Evolutionary conservation across 2,329 filamentous ascomycete species (phyloP).

Genomic region (Trichoderma lentiforme): DNA sequence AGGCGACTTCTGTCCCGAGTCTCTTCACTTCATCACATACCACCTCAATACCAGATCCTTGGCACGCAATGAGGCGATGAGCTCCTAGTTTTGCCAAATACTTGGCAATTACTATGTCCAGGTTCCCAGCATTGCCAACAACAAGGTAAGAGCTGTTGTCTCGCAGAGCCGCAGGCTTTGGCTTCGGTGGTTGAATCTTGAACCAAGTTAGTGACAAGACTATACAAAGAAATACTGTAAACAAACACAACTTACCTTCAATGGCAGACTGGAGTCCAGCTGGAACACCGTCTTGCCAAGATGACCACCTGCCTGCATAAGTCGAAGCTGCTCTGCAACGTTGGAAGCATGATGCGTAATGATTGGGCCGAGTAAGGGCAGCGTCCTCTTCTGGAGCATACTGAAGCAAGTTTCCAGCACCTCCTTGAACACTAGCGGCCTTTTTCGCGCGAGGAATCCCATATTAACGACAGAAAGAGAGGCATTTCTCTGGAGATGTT

Average conservation of each 20-base stretch:
- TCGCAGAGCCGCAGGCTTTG: not conserved
- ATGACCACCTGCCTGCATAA: constrained; percentile 11
- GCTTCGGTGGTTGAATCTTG: constrained; percentile 17
- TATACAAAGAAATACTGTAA: not conserved
- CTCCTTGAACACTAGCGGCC: constrained; percentile 4
- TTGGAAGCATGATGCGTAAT: constrained; percentile 2
- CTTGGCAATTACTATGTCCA: constrained; percentile 7
- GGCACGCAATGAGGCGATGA: not conserved
- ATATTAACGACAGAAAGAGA: constrained; percentile 15
- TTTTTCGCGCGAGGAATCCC: constrained; percentile 4
- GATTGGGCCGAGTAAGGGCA: constrained; percentile 5
- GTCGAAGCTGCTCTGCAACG: not conserved
- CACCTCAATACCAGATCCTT: not conserved
- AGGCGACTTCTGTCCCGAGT: constrained; percentile 1
- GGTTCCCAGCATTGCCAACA: not conserved
- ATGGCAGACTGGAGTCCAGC: constrained; percentile 4
- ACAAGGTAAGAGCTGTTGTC: constrained; percentile 15
- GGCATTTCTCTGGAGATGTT: constrained; percentile 4
- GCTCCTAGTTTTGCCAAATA: constrained; percentile 13
- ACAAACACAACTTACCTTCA: not conserved
- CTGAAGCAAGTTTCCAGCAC: constrained; percentile 6
- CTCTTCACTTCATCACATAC: not conserved
- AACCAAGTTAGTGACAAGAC: not conserved
- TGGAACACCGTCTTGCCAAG: constrained; percentile 7
- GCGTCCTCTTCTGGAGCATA: not conserved